Conservation (phyloP, 345 rosid genomes). For the Microcos paniculata region DNA sequence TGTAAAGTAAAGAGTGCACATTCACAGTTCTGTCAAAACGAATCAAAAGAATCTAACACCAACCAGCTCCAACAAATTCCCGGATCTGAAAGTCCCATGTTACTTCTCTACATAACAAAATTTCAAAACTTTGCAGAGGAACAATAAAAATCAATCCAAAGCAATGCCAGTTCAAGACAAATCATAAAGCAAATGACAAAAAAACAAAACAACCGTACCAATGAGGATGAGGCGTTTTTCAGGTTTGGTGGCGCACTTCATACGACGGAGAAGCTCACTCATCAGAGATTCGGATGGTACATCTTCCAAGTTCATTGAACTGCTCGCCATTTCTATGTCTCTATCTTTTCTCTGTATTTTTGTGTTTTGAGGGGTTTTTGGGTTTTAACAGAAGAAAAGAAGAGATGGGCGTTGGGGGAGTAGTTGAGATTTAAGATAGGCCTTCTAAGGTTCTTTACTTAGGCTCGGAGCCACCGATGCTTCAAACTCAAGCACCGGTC, state of each 20-base stretch:
- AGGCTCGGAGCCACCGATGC: background rate
- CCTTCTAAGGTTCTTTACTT: background rate
- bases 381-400: background rate
- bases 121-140: background rate
- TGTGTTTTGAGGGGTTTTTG: background rate
- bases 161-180: background rate
- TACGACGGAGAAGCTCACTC: slow-evolving; percentile 92
- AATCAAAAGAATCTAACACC: background rate
- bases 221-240: slow-evolving; percentile 93
- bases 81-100: slow-evolving; percentile 2
- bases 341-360: background rate
- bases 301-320: slow-evolving; percentile 66
- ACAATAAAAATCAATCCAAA: background rate
- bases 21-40: background rate
- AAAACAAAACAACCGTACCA: slow-evolving; percentile 40
- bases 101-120: background rate
- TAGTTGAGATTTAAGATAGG: background rate
- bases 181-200: background rate
- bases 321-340: slow-evolving; percentile 41
- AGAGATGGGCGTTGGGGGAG: background rate
- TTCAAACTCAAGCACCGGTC: background rate
- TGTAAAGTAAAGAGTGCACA: background rate
- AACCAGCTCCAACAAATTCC: background rate
- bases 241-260: slow-evolving; percentile 85
- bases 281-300: slow-evolving; percentile 75